These are phyloP conservation scores for Aspergillus olivimuriae DNA, from an alignment of 495 filamentous ascomycete genomes.

Conservation along the genomic window DNA sequence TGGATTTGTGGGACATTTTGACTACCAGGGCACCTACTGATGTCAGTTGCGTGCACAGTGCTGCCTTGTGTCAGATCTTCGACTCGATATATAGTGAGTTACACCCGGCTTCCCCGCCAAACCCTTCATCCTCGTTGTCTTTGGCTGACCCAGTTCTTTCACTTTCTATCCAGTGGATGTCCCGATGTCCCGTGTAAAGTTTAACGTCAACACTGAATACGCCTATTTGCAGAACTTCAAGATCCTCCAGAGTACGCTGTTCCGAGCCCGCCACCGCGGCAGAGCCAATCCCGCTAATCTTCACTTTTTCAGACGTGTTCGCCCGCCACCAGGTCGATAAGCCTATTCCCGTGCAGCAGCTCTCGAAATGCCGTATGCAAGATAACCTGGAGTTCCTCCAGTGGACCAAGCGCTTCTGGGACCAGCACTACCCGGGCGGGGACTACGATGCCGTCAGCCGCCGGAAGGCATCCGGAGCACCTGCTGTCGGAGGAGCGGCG, in stretches of 20 bases:
- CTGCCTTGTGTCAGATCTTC: constrained; percentile 91
- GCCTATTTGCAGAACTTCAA: constrained; percentile 98
- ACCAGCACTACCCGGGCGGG: constrained; percentile 92
- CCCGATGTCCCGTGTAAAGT: constrained; percentile 94
- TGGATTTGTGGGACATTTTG: no score
- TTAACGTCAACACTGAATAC: constrained; percentile 95
- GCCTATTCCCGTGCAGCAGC: constrained; percentile 75
- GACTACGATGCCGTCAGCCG: constrained; percentile 88
- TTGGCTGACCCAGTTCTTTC: no score
- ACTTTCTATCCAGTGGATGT: constrained; percentile 63
- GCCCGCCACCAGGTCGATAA: constrained; percentile 79
- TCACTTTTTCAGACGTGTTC: constrained; percentile 59
- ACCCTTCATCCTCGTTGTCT: no score
- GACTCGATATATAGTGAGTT: constrained; percentile 87
- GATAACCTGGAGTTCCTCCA: constrained; percentile 99
- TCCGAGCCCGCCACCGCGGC: constrained; percentile 4
- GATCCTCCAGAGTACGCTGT: constrained; percentile 76
- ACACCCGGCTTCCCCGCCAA: background rate
- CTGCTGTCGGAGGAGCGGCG: constrained; percentile 41
- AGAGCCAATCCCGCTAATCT: no score
- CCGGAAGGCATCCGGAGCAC: constrained; percentile 69
- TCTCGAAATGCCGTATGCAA: constrained; percentile 98
- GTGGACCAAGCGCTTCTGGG: constrained; percentile 95
- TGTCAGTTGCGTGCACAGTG: constrained; percentile 47
- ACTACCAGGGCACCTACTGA: constrained; percentile 16